Base-by-base conservation (phyloP, 2,329 filamentous ascomycete genomes). In the Samsoniella hepiali region DNA sequence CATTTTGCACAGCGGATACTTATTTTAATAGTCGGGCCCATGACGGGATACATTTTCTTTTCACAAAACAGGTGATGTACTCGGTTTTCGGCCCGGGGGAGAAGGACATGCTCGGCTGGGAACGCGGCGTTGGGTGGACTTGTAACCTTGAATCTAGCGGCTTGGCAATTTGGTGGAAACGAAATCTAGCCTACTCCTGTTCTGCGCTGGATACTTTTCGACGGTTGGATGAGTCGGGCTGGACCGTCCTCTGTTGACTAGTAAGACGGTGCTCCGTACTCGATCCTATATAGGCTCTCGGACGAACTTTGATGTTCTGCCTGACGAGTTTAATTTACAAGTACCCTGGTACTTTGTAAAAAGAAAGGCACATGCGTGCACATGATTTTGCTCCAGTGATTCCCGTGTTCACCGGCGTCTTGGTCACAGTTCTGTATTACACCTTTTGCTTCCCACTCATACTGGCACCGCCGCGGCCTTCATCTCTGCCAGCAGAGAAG, bases 401-500 rank as follows among this genome's bases (percentile, higher is more conserved):
- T 53, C 49, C 49, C 29, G 8, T 54, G 47, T 22, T 40, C 49
- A 32, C 10, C 29, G 13, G 15, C 32, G 13, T 51, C 8, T 8
- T 51, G 45, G 45, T 17, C 36, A 31, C 57, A 27, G 57, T 61
- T 47, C 38, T 61, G 49, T 53, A 45, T 56, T 49, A 29, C 55
- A 17, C 32, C 38, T 15, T 36, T 9, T 32, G 36, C 34, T 54
- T 10, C 13, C 50, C 40, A 17, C 13, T 38, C 29, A 27, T 9
- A 36, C 32, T 10, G 51, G 31, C 29, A 29, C 27, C 22, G 49
- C 32, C 7, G 59, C 59, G 13, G 32, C 50, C 51, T 56, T 62
- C 59, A 62, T 62, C 51, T 62, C 59, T 51, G 59, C 59, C 59
- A 62, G 50, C 59, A 62, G 32, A 49, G 59, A 62, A 4, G 22